Evolutionary conservation across 768 basidiomycete species (phyloP), one percentile per base, ranked within the genome.

Genomic region (Glaciozyma antarctica): DNA sequence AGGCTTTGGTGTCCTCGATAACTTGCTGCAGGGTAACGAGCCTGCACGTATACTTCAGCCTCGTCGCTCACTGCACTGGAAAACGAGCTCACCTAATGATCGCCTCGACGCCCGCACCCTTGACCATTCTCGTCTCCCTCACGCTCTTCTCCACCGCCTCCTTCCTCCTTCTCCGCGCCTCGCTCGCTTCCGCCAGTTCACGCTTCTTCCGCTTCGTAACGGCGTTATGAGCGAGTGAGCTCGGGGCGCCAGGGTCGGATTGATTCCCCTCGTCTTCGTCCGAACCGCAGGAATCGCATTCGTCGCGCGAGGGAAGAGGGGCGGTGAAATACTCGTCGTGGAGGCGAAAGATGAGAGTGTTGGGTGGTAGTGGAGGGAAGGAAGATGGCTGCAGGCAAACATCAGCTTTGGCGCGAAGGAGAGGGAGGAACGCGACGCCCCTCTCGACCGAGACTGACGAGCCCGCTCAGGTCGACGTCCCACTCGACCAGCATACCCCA

Each of bases 341-440:
- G 60, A 72, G 55, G 7, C 63, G 51, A 24, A 72, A 63, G 32
- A 70, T 41, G 53, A 70, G 44, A 5, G 71, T 68, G 64, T 72
- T 70, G 45, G 67, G 62, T 1, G 69, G 67, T 24, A 70, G 62
- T 3, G 58, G 6, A 1, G 71, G 71, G 34, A 70, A 72, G 1
- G 38, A 17, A 12, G 63, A 26, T 0, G 64, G 65, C 66, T 70
- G 60, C 5, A 26, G 43, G 24, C 24, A 21, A 34, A 8, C 16
- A 8, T 52, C 19, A 59, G 44, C 21, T 34, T 48, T n/a, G 34
- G 16, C 58, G 34, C 17, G 57, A 63, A 15, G 57, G 5, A n/a
- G 48, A 34, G 26, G 38, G 22, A 51, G 5, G 17, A 6, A 30
- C 21, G 45, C 32, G 32, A 58, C 69, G 17, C 26, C 68, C 71